Evolutionary conservation across 2,329 filamentous ascomycete genomes (phyloP), one percentile per base, ranked within the genome.

Genomic region (Aspergillus unguis): DNA sequence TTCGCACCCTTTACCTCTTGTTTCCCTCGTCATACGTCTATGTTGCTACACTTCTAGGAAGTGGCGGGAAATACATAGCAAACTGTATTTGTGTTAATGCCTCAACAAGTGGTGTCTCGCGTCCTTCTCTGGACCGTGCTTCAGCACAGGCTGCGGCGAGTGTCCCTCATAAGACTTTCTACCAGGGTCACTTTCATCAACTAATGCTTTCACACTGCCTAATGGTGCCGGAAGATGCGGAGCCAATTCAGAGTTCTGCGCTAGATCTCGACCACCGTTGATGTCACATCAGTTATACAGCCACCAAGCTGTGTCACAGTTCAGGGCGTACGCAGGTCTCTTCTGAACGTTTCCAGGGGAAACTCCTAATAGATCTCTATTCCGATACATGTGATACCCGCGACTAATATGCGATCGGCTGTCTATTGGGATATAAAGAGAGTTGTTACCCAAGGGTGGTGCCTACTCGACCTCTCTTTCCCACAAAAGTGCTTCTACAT

Each of bases 381-480:
- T 26, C n/a, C 36, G 27, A 33, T 10, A 37, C 36, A 41, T 49
- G 47, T 49, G 47, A 49, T 49, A 29, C 8, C 4, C 36, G 46
- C 9, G 5, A 36, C 31, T 29, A n/a, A 10, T 6, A 26, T 17
- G 35, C 10, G 35, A 29, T n/a, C 36, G 44, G 25, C 3, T 11
- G 6, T 36, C 23, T 5, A 27, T n/a, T 8, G 26, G 35, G 4
- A 27, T 47, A 47, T 47, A 47, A 38, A 47, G 35, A 25, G 27
- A 28, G 35, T 8, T 11, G 17, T 25, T 47, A 25, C 11, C 27
- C 35, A 1, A 4, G 11, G 35, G 17, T 17, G 9, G 7, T n/a
- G n/a, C 11, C 7, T 38, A 38, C 17, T 17, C 25, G 17, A 9
- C 31, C 31, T 32, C n/a, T 23, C n/a, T 7, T 38, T 8, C 17